These are phyloP conservation scores for Clonostachys sp. DNA, from an alignment of 2,329 filamentous ascomycete species.

Conservation along the genomic window DNA sequence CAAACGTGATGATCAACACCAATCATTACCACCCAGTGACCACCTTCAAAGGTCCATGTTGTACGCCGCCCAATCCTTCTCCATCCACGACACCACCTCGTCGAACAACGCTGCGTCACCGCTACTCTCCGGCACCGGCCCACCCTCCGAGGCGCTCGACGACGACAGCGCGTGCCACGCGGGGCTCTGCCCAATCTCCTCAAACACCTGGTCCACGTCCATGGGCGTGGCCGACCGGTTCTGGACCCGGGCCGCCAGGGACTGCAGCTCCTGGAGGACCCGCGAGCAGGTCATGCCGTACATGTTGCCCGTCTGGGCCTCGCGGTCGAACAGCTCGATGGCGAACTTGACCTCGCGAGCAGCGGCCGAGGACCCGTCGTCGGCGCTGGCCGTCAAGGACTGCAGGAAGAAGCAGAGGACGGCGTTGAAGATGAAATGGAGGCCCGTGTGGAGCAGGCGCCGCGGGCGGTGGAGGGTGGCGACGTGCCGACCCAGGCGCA, in stretches of 20 bases:
- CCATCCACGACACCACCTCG: slow-evolving; percentile 30
- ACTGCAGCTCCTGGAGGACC: slow-evolving; percentile 29
- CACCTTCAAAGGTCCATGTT: neutral
- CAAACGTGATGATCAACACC: too few relatives aligned
- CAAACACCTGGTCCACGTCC: neutral
- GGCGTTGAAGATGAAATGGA: slow-evolving; percentile 47
- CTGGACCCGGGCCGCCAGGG: slow-evolving; percentile 6
- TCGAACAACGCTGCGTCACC: slow-evolving; percentile 21
- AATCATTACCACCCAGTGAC: too few relatives aligned
- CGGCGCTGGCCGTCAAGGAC: slow-evolving; percentile 18
- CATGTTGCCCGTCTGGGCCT: slow-evolving; percentile 27
- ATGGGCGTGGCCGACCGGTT: slow-evolving; percentile 1
- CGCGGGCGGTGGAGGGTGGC: slow-evolving; percentile 24
- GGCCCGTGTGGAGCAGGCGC: slow-evolving; percentile 35
- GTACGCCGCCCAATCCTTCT: slow-evolving; percentile 21
- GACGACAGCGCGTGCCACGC: neutral
- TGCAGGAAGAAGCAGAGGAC: slow-evolving; percentile 41
- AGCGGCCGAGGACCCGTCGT: slow-evolving; percentile 7
- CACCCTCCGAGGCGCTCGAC: slow-evolving; percentile 5
- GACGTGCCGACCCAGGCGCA: slow-evolving; percentile 35
- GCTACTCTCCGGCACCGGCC: neutral
- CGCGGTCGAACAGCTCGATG: slow-evolving; percentile 32
- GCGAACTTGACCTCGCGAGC: slow-evolving; percentile 31
- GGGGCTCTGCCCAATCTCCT: neutral
- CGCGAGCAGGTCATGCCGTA: slow-evolving; percentile 30